Evolutionary conservation across 176 grass and related monocot species (phyloP), one percentile per base, ranked within the genome.

Genomic region (Avena eriantha): DNA sequence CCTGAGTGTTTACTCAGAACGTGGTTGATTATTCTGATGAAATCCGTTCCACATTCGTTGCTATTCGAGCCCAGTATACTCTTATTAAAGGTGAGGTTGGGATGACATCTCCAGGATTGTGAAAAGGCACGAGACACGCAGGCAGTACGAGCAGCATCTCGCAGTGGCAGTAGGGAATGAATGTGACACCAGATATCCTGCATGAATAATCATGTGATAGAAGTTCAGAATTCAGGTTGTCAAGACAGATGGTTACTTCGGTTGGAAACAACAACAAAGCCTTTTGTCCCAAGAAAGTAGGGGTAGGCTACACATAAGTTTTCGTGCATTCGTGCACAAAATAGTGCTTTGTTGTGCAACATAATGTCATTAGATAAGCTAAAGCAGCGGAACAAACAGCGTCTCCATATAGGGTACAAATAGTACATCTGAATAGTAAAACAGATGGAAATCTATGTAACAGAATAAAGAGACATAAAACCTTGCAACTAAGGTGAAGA

Each of bases 91-190:
- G 2, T 23, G 39, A 72, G 69, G 69, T 72, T 72, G 39, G 69
- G 69, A 46, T 72, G 41, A 23, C 2, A 13, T 72, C 39, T 46
- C 69, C 69, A 72, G 69, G 39, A 46, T 46, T 43, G 39, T 69
- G 10, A 72, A 46, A 72, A 72, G 69, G 21, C 41, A 45, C 9
- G 66, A 10, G 66, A 69, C 66, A 69, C 7, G 17, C 66, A 69
- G 35, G 69, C 69, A 46, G 41, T 72, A 46, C 69, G 69, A 22
- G 69, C 69, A 72, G 69, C 69, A 23, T 72, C 39, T 22, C 69
- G 69, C 12, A 72, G 10, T 72, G 69, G 69, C 69, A 72, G 11
- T 22, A 72, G 19, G 19, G 69, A 45, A 72, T 46, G 69, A 41
- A 43, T 70, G 35, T 70, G 68, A 11, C 19, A 0, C 68, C 35